phyloP scores from a whole-genome alignment of 257 asterid species.

The Solanum medicagineum region DNA sequence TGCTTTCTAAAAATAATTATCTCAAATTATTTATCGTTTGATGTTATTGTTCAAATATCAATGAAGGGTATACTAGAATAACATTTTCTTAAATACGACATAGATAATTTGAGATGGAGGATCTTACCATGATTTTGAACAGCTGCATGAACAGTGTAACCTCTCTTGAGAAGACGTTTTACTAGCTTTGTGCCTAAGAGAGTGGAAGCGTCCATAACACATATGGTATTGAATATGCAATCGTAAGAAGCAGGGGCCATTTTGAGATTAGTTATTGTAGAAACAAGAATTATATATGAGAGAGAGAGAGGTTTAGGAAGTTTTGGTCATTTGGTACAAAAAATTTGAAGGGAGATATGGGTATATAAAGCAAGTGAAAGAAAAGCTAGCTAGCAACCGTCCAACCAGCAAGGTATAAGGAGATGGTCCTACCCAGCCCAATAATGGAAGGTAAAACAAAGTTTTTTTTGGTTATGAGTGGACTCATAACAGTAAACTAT shows the following conservation, averaged over 20 bases:
- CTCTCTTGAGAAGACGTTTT: conserved; percentile 52
- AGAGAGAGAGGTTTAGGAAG: background rate
- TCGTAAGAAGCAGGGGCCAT: conserved; percentile 2
- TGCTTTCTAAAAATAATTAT: no score
- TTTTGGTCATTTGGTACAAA: no score
- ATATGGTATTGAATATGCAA: conserved; percentile 25
- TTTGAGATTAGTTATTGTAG: background rate
- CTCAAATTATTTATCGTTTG: background rate
- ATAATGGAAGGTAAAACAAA: background rate
- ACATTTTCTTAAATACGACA: background rate
- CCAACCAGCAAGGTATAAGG: background rate
- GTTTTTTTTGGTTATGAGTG: background rate
- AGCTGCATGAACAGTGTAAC: conserved; percentile 90
- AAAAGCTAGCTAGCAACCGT: background rate
- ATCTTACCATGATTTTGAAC: conserved; percentile 19
- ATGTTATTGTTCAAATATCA: background rate
- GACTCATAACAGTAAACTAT: background rate
- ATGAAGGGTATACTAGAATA: background rate
- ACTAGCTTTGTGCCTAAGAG: conserved; percentile 62
- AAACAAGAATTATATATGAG: background rate
- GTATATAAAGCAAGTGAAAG: background rate
- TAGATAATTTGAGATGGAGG: background rate
- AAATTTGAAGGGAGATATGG: background rate
- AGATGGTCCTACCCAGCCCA: background rate
- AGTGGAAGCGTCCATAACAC: conserved; percentile 89